These are phyloP conservation scores for Leishmania tropica DNA, from an alignment of 208 protist genomes.

Conservation along the genomic window DNA sequence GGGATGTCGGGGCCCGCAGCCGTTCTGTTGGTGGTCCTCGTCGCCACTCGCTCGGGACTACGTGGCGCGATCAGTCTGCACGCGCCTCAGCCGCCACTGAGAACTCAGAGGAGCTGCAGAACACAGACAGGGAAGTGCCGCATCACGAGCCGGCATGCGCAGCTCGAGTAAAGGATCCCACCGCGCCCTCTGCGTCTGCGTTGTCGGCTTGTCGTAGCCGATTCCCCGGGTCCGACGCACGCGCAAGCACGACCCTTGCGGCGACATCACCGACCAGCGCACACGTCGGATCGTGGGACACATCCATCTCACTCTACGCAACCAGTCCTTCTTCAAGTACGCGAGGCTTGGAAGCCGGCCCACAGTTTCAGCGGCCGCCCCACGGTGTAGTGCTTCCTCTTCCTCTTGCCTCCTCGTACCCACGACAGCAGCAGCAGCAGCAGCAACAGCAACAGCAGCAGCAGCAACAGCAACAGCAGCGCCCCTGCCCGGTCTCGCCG, in stretches of 20 bases:
- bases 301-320: background rate
- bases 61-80: background rate
- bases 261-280: background rate
- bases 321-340: background rate
- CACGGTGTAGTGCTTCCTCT: background rate
- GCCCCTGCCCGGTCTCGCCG: background rate
- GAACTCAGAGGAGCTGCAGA: background rate
- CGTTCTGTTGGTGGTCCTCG: background rate
- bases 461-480: background rate
- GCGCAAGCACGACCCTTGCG: background rate
- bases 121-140: too few species aligned
- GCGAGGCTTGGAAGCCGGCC: background rate
- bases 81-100: background rate
- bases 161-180: background rate
- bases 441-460: background rate
- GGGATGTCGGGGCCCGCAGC: background rate
- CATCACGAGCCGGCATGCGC: background rate
- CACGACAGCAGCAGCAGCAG: background rate
- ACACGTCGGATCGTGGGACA: constrained; percentile 1
- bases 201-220: background rate
- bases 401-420: background rate
- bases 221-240: background rate
- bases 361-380: background rate
- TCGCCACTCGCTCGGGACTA: background rate
- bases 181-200: background rate